A percentile compares a stretch with the other conserved stretches of the same genome.
Evolutionary conservation across 2,329 filamentous ascomycete species (phyloP).

Genomic region (Pseudocercospora eumusae): DNA sequence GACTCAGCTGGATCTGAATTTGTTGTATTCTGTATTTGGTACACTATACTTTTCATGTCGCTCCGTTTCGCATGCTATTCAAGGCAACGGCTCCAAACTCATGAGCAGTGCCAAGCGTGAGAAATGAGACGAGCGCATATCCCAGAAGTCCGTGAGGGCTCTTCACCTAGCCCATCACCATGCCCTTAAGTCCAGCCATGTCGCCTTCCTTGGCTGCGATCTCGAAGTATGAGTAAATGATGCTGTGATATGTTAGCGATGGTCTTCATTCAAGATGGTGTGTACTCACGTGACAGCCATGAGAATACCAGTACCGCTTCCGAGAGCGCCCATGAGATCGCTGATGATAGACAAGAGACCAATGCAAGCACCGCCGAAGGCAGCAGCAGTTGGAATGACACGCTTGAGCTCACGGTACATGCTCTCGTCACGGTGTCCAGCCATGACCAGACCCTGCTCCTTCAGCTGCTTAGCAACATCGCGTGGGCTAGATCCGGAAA

Average conservation of each 20-base stretch:
- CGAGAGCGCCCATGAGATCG: constrained; percentile 92
- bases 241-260: constrained; percentile 57
- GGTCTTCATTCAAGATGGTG: neutral
- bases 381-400: constrained; percentile 95
- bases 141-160: neutral
- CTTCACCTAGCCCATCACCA: constrained; percentile 55
- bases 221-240: constrained; percentile 99
- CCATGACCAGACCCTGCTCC: constrained; percentile 99
- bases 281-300: constrained; percentile 94
- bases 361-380: constrained; percentile 98
- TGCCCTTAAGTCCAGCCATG: constrained; percentile 73
- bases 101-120: neutral
- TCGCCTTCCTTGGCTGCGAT: constrained; percentile 99
- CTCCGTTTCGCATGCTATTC: neutral
- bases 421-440: constrained; percentile 97
- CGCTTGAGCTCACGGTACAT: constrained; percentile 99
- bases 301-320: constrained; percentile 95
- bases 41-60: constrained; percentile 20
- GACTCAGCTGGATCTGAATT: constrained; percentile 9
- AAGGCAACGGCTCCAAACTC: neutral
- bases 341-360: constrained; percentile 93
- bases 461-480: constrained; percentile 99
- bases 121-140: neutral
- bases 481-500: constrained; percentile 93
- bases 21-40: constrained; percentile 17